Conservation (phyloP, 768 basidiomycete genomes). For the Lentinula detonsa region DNA sequence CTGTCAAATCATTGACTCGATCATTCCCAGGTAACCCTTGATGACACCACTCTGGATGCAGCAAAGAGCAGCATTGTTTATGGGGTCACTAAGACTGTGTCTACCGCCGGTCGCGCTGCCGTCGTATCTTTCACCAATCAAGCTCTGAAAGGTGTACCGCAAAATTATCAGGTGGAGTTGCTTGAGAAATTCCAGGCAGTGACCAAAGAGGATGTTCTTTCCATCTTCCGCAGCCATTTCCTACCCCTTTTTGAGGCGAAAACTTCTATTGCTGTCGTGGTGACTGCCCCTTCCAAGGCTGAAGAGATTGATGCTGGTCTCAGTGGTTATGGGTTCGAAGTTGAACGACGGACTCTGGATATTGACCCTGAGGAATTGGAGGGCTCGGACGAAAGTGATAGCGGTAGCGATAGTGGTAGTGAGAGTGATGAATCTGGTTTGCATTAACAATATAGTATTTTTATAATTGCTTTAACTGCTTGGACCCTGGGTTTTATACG, state of each 20-base stretch:
- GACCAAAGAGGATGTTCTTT: conserved; percentile 71
- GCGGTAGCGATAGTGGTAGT: conserved; percentile 23
- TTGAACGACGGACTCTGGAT: conserved; percentile 66
- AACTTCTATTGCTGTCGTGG: conserved; percentile 73
- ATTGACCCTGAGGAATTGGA: conserved; percentile 49
- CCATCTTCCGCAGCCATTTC: conserved; percentile 65
- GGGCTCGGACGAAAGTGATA: conserved; percentile 28
- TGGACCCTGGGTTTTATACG: background rate
- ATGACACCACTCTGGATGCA: conserved; percentile 77
- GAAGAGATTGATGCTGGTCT: conserved; percentile 66
- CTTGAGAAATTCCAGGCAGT: conserved; percentile 76
- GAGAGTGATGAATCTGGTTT: conserved; percentile 21
- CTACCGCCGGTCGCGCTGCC: conserved; percentile 84
- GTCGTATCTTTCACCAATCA: conserved; percentile 83
- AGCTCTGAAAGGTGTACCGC: conserved; percentile 78
- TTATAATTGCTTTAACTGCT: background rate
- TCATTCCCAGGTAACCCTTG: conserved; percentile 61
- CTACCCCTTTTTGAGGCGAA: conserved; percentile 78
- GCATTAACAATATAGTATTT: background rate
- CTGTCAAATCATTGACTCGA: conserved; percentile 1
- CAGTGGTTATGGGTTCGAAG: conserved; percentile 64
- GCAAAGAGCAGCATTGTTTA: conserved; percentile 92
- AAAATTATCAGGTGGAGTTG: conserved; percentile 69
- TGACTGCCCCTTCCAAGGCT: conserved; percentile 77
- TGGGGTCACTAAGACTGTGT: conserved; percentile 70